Evolutionary conservation across 306 rosid species (phyloP), one percentile per base, ranked within the genome.

Genomic region (Lathyrus aphaca): DNA sequence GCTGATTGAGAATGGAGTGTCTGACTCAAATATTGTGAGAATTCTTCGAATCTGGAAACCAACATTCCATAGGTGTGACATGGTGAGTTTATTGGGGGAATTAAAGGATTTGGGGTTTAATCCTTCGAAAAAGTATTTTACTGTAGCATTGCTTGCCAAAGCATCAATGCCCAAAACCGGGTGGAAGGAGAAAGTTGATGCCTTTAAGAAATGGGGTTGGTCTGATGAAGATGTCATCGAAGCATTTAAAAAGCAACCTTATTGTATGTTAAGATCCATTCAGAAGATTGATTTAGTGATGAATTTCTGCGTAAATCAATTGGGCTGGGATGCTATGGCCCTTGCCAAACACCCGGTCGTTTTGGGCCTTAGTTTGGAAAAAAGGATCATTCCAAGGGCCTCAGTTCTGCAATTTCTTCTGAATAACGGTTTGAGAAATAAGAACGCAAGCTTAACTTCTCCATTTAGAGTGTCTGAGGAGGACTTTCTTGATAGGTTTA

Each of bases 321-420:
- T 86, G 57, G 83, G 81, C 44, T 45, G 60, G 68, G 57, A 59
- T 38, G 18, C 37, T 17, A 3, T 45, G 23, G 40, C 21, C 25
- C 30, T 73, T 63, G 15, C 17, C 30, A 51, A 44, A 6, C 8
- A 5, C 7, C 75, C 87, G 1, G 0, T 1, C 3, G 0, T 77
- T 9, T 4, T 85, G 9, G n/a, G 16, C 6, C 13, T 49, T 3
- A 86, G 88, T 74, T 68, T 84, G 68, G 82, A 82, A 82, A 79
- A 49, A 67, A 82, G 87, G 60, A 53, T 84, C 53, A 30, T 77
- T 42, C 96, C 87, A 0, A 79, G 92, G 80, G 73, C 71, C 58
- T 45, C 29, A 0, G 84, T 79, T 13, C 15, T 76, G 40, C 68
- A 68, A 62, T 69, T 46, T 81, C 66, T 86, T 37, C 9, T 61